A percentile compares a stretch with the other conserved stretches of the same genome.
Evolutionary conservation across 768 basidiomycete species (phyloP).

Genomic region (Mycena polygramma): DNA sequence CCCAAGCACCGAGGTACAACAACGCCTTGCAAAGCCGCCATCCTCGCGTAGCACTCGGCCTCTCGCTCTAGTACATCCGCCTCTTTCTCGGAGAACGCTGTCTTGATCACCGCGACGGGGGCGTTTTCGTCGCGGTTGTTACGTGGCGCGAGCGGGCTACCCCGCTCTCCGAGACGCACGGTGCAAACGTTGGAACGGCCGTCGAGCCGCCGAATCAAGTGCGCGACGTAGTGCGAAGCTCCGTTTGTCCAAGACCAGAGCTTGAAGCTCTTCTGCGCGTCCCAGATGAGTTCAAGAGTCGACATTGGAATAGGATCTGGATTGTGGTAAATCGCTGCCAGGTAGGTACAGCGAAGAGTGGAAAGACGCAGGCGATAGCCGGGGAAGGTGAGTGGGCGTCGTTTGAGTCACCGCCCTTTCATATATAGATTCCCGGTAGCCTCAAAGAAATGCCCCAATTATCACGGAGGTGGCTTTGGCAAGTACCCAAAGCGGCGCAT

Average conservation of each 20-base stretch:
- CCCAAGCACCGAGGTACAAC: conserved; percentile 43
- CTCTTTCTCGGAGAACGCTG: conserved; percentile 34
- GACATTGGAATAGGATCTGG: no score
- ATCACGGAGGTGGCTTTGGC: conserved; percentile 11
- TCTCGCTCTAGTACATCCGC: conserved; percentile 42
- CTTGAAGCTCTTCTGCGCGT: conserved; percentile 25
- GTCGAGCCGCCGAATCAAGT: conserved; percentile 26
- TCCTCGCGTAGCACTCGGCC: conserved; percentile 39
- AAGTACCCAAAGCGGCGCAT: neutral
- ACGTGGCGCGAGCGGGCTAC: conserved; percentile 1
- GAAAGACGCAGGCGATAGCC: no score
- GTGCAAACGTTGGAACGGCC: conserved; percentile 19
- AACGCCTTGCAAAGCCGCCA: conserved; percentile 40
- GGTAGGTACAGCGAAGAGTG: no score
- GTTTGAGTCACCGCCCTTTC: no score
- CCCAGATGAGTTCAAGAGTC: conserved; percentile 35
- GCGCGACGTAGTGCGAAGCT: conserved; percentile 33
- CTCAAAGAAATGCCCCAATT: conserved; percentile 5
- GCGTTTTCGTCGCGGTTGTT: conserved; percentile 28
- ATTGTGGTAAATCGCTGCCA: no score
- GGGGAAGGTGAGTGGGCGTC: neutral
- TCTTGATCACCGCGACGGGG: conserved; percentile 39
- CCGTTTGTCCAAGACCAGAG: conserved; percentile 38
- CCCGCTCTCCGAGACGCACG: conserved; percentile 34
- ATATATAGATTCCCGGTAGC: conserved; percentile 13